A percentile compares a stretch with the other conserved stretches of the same genome.
phyloP scores from a whole-genome alignment of 2,329 filamentous ascomycete species.

The Penicillium brevicompactum region DNA sequence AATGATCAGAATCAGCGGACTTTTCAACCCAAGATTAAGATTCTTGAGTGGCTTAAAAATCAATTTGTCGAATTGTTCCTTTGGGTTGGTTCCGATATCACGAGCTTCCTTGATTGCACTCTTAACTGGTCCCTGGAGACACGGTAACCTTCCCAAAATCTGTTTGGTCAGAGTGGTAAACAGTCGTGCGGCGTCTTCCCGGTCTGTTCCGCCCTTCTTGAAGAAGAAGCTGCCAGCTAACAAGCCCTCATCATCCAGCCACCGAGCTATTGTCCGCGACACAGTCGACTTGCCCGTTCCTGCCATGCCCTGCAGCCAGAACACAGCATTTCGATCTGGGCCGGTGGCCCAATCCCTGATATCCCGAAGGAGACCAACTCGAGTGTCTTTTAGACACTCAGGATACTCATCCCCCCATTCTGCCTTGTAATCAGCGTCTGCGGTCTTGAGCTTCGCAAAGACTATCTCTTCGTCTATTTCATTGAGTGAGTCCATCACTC shows the following conservation, averaged over 20 bases:
- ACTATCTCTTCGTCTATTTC: no score
- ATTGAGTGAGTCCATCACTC: no score
- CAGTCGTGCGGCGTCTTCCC: background rate
- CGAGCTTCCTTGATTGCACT: constrained; percentile 28
- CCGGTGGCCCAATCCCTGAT: background rate
- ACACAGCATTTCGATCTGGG: background rate
- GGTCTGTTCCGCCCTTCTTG: background rate
- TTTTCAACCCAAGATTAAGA: background rate
- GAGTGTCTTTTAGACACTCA: background rate
- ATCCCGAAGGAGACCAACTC: background rate
- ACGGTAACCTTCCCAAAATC: constrained; percentile 35
- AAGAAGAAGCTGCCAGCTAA: background rate
- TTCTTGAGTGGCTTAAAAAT: constrained; percentile 26
- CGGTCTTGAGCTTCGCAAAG: no score
- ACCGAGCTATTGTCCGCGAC: background rate
- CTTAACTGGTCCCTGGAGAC: constrained; percentile 21
- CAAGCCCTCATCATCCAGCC: background rate
- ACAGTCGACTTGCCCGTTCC: background rate
- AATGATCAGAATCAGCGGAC: constrained; percentile 7
- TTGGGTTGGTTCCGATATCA: constrained; percentile 27
- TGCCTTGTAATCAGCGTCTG: no score
- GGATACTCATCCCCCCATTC: no score
- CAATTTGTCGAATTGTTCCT: constrained; percentile 32
- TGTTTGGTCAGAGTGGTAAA: constrained; percentile 22
- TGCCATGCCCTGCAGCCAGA: background rate